These are phyloP conservation scores for Adansonia madagascariensis DNA, from an alignment of 441 rosid species.

Conservation along the genomic window DNA sequence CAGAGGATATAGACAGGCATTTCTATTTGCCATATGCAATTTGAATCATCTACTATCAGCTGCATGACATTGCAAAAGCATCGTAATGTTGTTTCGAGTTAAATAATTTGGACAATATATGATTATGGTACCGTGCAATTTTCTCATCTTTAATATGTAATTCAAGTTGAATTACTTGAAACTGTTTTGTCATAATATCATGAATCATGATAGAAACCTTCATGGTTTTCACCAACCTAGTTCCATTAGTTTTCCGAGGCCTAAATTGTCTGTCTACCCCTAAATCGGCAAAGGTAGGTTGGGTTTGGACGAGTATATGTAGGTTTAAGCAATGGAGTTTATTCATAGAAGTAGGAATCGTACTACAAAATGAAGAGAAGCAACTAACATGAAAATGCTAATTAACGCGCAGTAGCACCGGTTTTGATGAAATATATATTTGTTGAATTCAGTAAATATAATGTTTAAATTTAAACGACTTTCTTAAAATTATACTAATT, in stretches of 20 bases:
- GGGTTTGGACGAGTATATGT: not conserved
- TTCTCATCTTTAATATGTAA: not conserved
- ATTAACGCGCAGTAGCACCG: no score
- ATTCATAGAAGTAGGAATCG: no score
- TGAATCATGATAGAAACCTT: not conserved
- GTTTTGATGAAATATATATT: no score
- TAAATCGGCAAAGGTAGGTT: no score
- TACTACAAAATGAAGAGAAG: no score
- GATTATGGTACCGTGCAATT: not conserved
- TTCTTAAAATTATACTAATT: no score
- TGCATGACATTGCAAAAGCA: not conserved
- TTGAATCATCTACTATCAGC: not conserved
- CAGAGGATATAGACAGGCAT: not conserved
- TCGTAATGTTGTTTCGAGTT: not conserved
- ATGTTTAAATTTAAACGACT: no score
- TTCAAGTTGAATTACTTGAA: not conserved
- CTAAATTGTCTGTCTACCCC: not conserved
- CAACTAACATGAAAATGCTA: no score
- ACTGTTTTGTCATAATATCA: not conserved
- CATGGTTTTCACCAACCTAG: not conserved
- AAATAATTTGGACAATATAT: not conserved
- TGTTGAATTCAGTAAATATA: no score
- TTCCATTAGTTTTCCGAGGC: not conserved
- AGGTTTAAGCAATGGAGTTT: not conserved
- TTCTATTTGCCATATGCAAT: constrained; percentile 14